Conservation (phyloP, 208 protist genomes). For the Blastocrithidia nonstop region DNA sequence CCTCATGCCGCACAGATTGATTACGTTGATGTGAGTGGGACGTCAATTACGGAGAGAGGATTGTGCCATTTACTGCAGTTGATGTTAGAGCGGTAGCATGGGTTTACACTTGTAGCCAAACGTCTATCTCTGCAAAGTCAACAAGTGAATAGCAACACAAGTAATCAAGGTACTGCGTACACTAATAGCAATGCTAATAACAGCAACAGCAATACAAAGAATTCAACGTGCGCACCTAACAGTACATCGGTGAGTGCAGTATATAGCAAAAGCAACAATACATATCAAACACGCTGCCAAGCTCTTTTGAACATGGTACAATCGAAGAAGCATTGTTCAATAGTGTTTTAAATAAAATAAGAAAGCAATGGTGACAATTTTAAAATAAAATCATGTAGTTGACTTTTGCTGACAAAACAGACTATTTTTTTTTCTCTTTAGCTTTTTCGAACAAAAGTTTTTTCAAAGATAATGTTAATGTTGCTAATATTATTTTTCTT, state of each 20-base stretch:
- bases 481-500: too few species aligned
- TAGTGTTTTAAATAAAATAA: too few species aligned
- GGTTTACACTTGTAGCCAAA: conserved; percentile 54
- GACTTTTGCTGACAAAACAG: background rate
- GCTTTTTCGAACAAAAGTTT: background rate
- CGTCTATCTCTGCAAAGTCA: conserved; percentile 10
- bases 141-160: background rate
- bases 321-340: too few species aligned
- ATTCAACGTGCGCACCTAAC: too few species aligned
- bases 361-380: conserved; percentile 1
- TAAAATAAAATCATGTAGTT: background rate
- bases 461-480: too few species aligned
- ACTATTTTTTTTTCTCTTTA: background rate
- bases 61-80: conserved; percentile 69
- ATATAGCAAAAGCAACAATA: too few species aligned
- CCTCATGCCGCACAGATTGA: conserved; percentile 49
- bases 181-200: background rate
- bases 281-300: too few species aligned
- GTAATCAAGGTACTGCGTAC: background rate
- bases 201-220: too few species aligned
- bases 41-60: conserved; percentile 52
- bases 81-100: conserved; percentile 45
- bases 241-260: too few species aligned
- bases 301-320: too few species aligned
- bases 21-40: conserved; percentile 67